These are phyloP conservation scores for Backusella circina DNA, from an alignment of 192 early-diverging fungal genomes.

Conservation along the genomic window DNA sequence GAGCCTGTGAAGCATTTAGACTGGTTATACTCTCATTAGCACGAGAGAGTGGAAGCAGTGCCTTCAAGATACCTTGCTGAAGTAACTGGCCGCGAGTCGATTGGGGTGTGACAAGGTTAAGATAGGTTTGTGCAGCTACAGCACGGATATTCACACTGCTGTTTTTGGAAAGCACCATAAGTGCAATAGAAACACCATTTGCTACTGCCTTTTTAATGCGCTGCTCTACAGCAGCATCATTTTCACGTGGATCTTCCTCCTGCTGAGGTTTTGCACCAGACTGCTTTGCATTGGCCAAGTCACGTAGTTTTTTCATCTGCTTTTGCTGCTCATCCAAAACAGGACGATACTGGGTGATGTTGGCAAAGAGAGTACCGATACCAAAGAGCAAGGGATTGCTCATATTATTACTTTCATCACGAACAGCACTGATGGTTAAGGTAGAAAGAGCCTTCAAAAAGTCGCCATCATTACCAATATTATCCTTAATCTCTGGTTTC, in stretches of 20 bases:
- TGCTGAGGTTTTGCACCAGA: neutral
- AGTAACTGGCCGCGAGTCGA: constrained; percentile 69
- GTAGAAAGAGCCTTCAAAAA: constrained; percentile 59
- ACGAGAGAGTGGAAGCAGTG: constrained; percentile 49
- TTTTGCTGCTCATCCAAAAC: constrained; percentile 76
- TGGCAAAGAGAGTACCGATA: constrained; percentile 67
- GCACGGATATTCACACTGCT: constrained; percentile 59
- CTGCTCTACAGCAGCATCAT: constrained; percentile 56
- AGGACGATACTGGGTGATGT: constrained; percentile 68
- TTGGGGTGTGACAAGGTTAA: constrained; percentile 70
- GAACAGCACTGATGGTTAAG: constrained; percentile 39
- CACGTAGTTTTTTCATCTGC: constrained; percentile 68
- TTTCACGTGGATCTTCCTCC: constrained; percentile 49
- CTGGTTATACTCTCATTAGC: constrained; percentile 69
- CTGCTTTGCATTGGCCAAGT: constrained; percentile 28
- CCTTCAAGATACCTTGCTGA: constrained; percentile 76
- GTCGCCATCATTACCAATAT: constrained; percentile 50
- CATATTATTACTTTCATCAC: constrained; percentile 32
- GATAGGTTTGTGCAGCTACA: constrained; percentile 60
- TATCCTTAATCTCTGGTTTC: constrained; percentile 64
- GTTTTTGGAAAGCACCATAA: constrained; percentile 50
- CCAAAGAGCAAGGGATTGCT: constrained; percentile 61
- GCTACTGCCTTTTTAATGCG: constrained; percentile 56
- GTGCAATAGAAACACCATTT: constrained; percentile 50
- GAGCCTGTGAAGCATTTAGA: constrained; percentile 74